Percentiles rank a stretch among this genome's conserved stretches.
These are phyloP conservation scores for Ogataea neopini DNA, from an alignment of 805 yeast species.

Conservation along the genomic window DNA sequence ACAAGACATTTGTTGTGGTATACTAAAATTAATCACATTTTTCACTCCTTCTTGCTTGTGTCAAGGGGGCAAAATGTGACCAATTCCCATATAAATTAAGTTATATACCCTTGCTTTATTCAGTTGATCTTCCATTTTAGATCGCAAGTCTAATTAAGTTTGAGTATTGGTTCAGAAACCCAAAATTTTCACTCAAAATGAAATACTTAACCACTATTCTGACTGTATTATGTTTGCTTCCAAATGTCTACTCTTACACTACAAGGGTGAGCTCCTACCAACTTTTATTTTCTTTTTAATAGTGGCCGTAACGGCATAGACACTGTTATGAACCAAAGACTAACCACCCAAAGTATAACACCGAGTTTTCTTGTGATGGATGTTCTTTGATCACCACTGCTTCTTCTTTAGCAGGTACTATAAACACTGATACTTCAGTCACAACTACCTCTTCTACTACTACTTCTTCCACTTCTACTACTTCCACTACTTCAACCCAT, in stretches of 20 bases:
- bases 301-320: neutral
- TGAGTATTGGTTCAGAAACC: neutral
- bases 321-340: neutral
- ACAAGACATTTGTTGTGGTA: neutral
- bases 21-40: neutral
- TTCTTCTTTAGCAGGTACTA: conserved; percentile 26
- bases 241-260: conserved; percentile 9
- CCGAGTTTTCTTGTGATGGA: conserved; percentile 32
- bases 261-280: conserved; percentile 17
- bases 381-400: conserved; percentile 32
- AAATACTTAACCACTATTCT: neutral
- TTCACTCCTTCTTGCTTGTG: neutral
- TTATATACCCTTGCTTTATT: too few relatives aligned
- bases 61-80: neutral
- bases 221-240: neutral
- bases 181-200: conserved; percentile 1
- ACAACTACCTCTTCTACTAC: conserved; percentile 2
- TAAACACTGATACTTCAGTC: conserved; percentile 20
- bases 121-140: too few relatives aligned
- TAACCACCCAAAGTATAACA: conserved; percentile 21
- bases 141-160: too few relatives aligned
- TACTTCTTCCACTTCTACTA: conserved; percentile 10
- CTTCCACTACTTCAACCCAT: conserved; percentile 10
- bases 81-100: neutral
- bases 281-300: neutral